A percentile compares a stretch with the other conserved stretches of the same genome.
phyloP scores from a whole-genome alignment of 495 filamentous ascomycete genomes.

The Aspergillus egyptiacus region DNA sequence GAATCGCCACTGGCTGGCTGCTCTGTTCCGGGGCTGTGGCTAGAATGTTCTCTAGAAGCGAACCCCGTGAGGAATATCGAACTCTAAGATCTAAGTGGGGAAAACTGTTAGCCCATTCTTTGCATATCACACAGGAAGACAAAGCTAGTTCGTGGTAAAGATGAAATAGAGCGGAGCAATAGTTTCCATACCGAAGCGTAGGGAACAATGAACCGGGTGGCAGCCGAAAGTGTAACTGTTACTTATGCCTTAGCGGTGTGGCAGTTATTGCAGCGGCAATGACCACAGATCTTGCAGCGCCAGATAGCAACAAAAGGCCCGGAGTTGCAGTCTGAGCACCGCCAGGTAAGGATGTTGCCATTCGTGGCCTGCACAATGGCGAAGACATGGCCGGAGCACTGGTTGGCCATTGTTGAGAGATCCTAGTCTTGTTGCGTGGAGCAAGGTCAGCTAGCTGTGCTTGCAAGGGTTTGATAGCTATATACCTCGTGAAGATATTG shows the following conservation, averaged over 20 bases:
- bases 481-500: slow-evolving; percentile 3
- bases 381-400: slow-evolving; percentile 42
- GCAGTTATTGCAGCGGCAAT: slow-evolving; percentile 43
- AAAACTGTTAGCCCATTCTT: neutral
- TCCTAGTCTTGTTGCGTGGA: neutral
- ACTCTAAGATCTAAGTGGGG: neutral
- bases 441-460: neutral
- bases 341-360: slow-evolving; percentile 46
- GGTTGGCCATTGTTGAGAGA: slow-evolving; percentile 37
- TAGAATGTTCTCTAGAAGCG: slow-evolving; percentile 2
- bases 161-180: neutral
- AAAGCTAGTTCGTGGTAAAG: neutral
- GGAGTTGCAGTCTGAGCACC: slow-evolving; percentile 45
- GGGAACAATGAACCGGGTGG: slow-evolving; percentile 10
- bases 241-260: slow-evolving; percentile 39
- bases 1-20: neutral
- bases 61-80: neutral
- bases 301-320: slow-evolving; percentile 46
- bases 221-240: slow-evolving; percentile 15
- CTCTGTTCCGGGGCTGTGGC: slow-evolving; percentile 13
- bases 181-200: slow-evolving; percentile 10
- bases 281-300: slow-evolving; percentile 45
- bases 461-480: neutral
- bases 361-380: slow-evolving; percentile 43
- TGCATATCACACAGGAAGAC: neutral